Percentiles rank a stretch among this genome's conserved stretches.
These are phyloP conservation scores for Paraphoma chrysanthemicola DNA, from an alignment of 2,329 filamentous ascomycete species.

Conservation along the genomic window DNA sequence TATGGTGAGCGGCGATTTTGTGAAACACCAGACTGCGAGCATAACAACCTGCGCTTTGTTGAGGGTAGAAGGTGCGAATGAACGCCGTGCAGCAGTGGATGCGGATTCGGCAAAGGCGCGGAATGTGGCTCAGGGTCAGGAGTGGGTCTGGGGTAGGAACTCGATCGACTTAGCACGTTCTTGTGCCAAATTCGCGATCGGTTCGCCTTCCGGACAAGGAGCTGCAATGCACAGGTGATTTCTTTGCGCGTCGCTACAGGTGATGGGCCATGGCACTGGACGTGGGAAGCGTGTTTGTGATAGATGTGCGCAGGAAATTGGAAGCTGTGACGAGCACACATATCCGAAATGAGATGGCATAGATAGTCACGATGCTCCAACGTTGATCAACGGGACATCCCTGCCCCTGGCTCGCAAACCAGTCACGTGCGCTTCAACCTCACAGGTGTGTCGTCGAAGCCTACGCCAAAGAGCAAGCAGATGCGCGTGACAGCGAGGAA, in stretches of 20 bases:
- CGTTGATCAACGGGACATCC: background rate
- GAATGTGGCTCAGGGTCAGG: constrained; percentile 10
- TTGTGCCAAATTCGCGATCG: constrained; percentile 14
- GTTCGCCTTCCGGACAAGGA: constrained; percentile 7
- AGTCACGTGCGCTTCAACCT: constrained; percentile 18
- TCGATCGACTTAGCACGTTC: constrained; percentile 3
- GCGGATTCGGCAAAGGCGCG: background rate
- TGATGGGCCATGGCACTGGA: too few species aligned
- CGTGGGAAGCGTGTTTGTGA: constrained; percentile 1
- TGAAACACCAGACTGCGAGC: constrained; percentile 3
- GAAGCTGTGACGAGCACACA: constrained; percentile 1
- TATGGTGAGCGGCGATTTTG: background rate
- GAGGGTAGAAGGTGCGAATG: background rate
- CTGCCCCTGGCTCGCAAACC: background rate
- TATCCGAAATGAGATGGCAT: background rate
- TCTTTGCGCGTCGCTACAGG: too few species aligned
- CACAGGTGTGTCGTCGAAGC: constrained; percentile 16
- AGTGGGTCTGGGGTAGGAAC: constrained; percentile 22
- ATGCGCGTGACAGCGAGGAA: constrained; percentile 58
- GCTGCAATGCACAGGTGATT: background rate
- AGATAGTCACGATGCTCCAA: background rate
- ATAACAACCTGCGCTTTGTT: constrained; percentile 4
- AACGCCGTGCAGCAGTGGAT: background rate
- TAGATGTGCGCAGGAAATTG: constrained; percentile 8
- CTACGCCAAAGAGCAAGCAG: constrained; percentile 34